phyloP scores from a whole-genome alignment of 805 yeast species.

The Komagataella phaffii region DNA sequence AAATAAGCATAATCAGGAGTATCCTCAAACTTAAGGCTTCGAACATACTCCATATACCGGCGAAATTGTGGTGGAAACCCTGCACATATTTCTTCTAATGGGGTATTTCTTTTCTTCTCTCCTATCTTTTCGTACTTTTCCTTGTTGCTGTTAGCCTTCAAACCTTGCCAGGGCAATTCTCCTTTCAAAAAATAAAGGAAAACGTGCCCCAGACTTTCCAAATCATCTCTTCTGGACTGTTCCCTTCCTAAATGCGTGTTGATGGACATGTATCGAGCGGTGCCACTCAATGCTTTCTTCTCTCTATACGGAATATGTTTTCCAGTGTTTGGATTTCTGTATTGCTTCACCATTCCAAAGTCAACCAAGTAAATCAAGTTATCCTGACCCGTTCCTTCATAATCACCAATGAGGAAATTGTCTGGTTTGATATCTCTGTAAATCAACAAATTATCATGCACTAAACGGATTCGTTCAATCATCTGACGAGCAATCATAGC shows the following conservation, averaged over 20 bases:
- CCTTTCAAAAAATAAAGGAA: slow-evolving; percentile 71
- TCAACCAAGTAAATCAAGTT: slow-evolving; percentile 65
- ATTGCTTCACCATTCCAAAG: slow-evolving; percentile 82
- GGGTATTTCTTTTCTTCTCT: slow-evolving; percentile 60
- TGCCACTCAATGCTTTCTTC: slow-evolving; percentile 67
- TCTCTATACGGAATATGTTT: slow-evolving; percentile 78
- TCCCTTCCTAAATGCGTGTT: slow-evolving; percentile 82
- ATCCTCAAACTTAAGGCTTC: slow-evolving; percentile 63
- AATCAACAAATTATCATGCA: slow-evolving; percentile 65
- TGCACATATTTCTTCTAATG: slow-evolving; percentile 46
- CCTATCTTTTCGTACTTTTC: slow-evolving; percentile 77
- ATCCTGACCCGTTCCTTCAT: slow-evolving; percentile 18
- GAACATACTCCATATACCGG: slow-evolving; percentile 55
- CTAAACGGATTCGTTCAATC: slow-evolving; percentile 58
- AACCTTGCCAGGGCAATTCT: slow-evolving; percentile 82
- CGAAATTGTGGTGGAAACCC: slow-evolving; percentile 65
- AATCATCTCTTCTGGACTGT: slow-evolving; percentile 72
- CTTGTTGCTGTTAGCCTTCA: slow-evolving; percentile 78
- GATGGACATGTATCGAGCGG: slow-evolving; percentile 80
- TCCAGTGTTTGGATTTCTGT: slow-evolving; percentile 66
- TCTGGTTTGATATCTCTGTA: slow-evolving; percentile 80
- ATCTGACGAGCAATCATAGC: slow-evolving; percentile 67
- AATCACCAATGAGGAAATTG: slow-evolving; percentile 61
- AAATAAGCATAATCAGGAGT: slow-evolving; percentile 67
- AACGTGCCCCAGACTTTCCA: slow-evolving; percentile 73